Conservation (phyloP, 208 protist genomes). For the Naegleria fowleri region DNA sequence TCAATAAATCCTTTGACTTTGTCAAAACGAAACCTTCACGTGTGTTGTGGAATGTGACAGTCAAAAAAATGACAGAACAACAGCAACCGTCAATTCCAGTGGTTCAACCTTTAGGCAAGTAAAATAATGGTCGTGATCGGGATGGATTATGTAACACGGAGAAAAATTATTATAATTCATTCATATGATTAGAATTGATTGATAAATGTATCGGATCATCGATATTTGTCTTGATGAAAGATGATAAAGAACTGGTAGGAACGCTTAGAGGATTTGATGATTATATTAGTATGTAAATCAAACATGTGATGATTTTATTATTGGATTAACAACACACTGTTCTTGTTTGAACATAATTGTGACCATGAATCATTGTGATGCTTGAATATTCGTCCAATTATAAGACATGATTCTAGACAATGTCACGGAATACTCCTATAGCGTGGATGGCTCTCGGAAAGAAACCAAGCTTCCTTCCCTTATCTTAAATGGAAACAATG, state of each 20-base stretch:
- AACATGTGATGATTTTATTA: background rate
- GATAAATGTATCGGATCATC: conserved; percentile 11
- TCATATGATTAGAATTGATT: background rate
- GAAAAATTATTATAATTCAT: no score
- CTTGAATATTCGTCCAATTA: background rate
- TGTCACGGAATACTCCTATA: conserved; percentile 11
- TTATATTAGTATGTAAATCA: conserved; percentile 1
- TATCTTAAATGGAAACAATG: conserved; percentile 10
- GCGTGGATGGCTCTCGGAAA: background rate
- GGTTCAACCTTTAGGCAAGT: background rate
- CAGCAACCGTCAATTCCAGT: background rate
- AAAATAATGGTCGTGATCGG: no score
- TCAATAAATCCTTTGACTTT: no score
- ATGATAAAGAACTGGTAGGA: conserved; percentile 22
- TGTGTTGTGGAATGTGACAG: no score
- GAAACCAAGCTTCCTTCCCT: background rate
- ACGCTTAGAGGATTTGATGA: conserved; percentile 25
- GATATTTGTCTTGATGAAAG: conserved; percentile 21
- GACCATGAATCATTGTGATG: background rate
- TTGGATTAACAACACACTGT: background rate
- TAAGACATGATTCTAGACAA: background rate
- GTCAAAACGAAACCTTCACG: no score
- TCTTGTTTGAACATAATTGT: background rate
- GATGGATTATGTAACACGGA: no score
- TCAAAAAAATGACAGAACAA: background rate